Evolutionary conservation across 1,139 yeast genomes (phyloP), one percentile per base, ranked within the genome.

Genomic region (Yamadazyma blattariae): DNA sequence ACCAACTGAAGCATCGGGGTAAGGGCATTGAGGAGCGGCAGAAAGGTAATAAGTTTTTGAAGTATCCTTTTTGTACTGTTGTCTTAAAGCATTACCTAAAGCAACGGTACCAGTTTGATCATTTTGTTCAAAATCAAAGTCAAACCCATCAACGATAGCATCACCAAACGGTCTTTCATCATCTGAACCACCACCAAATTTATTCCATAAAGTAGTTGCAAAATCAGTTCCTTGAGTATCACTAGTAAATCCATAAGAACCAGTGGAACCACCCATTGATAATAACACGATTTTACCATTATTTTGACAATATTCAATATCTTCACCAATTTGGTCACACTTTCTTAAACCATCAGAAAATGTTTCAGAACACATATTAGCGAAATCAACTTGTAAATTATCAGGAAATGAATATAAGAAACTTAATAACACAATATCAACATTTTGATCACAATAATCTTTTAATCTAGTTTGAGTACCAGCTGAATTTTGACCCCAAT

Each of bases 21-120:
- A 86, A 14, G 82, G 85, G 67, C 97, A 90, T 67, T 90, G 97
- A 19, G 97, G 97, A 45, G 97, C 95, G 44, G 96, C 96, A 35
- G 95, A 78, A 33, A 90, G 66, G 58, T 85, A 89, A 64, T 85
- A 90, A 12, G 60, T 52, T 57, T 77, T 82, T 15, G 84, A 68
- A 17, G 68, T 29, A 50, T 80, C 82, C 16, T 64, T 56, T 14
- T 64, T 64, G 50, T 75, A 87, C 41, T 75, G 65, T 11, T 55
- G 49, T 65, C 92, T 80, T 50, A 90, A 70, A 40, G 71, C 71
- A 9, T 57, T 69, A 18, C 78, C 87, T 41, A 82, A 61, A 23
- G 87, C 82, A 35, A 74, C 74, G 44, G 77, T 77, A 19, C 90
- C 90, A 4, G 64, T 59, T 36, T 64, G 63, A 30, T 59, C 52